A percentile compares a stretch with the other conserved stretches of the same genome.
Conservation (phyloP, 345 rosid species). For the Chamaenerion angustifolium region DNA sequence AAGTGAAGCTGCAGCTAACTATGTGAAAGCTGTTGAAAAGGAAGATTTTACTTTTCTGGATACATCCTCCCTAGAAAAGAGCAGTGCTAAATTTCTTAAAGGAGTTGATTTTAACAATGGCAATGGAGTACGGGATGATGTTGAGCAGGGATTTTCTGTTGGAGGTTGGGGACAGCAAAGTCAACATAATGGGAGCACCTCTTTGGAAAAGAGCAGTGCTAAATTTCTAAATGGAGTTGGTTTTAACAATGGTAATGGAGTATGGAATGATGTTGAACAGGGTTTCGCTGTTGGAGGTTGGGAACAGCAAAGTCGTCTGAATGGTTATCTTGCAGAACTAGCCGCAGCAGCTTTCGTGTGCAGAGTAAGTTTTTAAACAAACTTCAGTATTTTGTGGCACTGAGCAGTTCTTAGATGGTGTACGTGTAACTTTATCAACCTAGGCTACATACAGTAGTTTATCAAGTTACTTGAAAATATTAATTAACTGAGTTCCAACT, state of each 20-base stretch:
- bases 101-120: slow-evolving; percentile 43
- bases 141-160: slow-evolving; percentile 86
- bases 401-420: background rate
- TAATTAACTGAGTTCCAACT: no score
- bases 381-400: background rate
- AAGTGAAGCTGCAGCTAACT: slow-evolving; percentile 85
- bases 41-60: slow-evolving; percentile 19
- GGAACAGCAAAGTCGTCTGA: slow-evolving; percentile 59
- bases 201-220: slow-evolving; percentile 23
- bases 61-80: slow-evolving; percentile 7
- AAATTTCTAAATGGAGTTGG: slow-evolving; percentile 81
- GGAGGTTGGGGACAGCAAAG: slow-evolving; percentile 68
- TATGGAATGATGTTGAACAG: slow-evolving; percentile 60
- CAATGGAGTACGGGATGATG: slow-evolving; percentile 56
- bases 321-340: slow-evolving; percentile 78
- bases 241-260: slow-evolving; percentile 70
- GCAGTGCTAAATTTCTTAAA: slow-evolving; percentile 25
- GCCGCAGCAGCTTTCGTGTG: slow-evolving; percentile 97
- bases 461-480: no score
- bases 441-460: no score
- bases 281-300: slow-evolving; percentile 97
- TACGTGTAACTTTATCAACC: background rate
- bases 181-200: slow-evolving; percentile 27
- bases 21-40: slow-evolving; percentile 70
- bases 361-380: slow-evolving; percentile 37